A percentile compares a stretch with the other conserved stretches of the same genome.
Conservation (phyloP, 169 alveolate species). For the Toxoplasma gondii region DNA sequence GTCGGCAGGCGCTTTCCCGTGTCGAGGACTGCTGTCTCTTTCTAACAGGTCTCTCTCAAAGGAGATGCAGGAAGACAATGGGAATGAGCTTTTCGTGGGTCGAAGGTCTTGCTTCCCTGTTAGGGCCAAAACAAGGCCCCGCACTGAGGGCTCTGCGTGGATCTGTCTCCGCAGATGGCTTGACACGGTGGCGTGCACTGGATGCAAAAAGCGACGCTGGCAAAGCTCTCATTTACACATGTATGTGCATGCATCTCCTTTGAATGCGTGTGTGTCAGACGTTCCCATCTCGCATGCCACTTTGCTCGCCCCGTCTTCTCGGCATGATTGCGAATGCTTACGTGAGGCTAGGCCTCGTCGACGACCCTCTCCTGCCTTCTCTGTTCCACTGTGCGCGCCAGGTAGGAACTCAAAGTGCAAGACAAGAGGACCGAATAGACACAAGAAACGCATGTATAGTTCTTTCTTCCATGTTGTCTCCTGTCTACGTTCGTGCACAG, state of each 20-base stretch:
- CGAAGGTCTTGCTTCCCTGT: too few relatives aligned
- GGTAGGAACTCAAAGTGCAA: background rate
- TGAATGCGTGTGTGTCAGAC: background rate
- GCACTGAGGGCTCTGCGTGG: too few relatives aligned
- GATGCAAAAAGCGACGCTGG: background rate
- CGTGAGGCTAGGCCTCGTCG: background rate
- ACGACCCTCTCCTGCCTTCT: background rate
- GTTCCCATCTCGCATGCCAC: background rate
- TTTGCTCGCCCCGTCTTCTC: slow-evolving; percentile 3
- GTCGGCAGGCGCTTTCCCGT: too few relatives aligned
- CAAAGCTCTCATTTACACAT: background rate
- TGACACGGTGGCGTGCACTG: background rate
- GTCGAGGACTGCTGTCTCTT: too few relatives aligned
- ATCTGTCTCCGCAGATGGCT: background rate
- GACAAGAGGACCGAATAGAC: background rate
- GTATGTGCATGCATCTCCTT: too few relatives aligned
- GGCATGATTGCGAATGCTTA: background rate
- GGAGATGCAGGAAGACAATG: too few relatives aligned
- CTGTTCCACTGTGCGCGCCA: background rate
- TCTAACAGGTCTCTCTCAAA: too few relatives aligned
- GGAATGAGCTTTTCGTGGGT: too few relatives aligned
- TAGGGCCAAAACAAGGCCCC: too few relatives aligned
- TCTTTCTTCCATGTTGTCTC: too few relatives aligned
- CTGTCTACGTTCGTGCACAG: too few relatives aligned
- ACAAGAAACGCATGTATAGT: too few relatives aligned